Evolutionary conservation across 331 rosid genomes (phyloP), one percentile per base, ranked within the genome.

Genomic region (Arachis monticola): DNA sequence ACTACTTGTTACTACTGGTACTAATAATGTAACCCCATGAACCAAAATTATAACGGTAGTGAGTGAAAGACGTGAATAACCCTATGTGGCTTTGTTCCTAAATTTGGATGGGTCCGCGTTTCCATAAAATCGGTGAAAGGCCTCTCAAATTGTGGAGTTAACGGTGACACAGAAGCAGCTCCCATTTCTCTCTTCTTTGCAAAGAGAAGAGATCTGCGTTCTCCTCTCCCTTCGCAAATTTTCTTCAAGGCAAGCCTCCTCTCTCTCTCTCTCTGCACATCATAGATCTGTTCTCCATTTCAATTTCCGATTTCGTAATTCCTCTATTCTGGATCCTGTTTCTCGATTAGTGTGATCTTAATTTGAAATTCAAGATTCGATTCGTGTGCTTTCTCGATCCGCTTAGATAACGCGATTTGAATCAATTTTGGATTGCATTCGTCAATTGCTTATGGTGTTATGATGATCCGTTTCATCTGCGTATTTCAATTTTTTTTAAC

Each of bases 181-280:
- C 51, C 13, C 62, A 14, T 17, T 61, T 67, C 77, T 72, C 50
- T 72, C 50, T 67, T 77, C 75, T 78, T 61, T 35, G 30, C 80
- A 59, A 48, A 60, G 75, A 72, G 84, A 81, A 81, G 74, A 81
- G 85, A 76, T 71, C 3, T 51, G 77, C 46, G 53, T 41, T 0
- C 66, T 44, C 78, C 2, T 70, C 79, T 56, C 58, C 75, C 75
- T 14, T 60, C 66, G 7, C 74, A 6, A 74, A 57, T 68, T 27
- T 68, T 31, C 61, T 56, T 44, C 74, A 42, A 72, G 82, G 82
- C 17, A 68, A 62, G 41, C 8, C 31, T 13, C n/a, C 50, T 2
- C 8, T 53, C 47, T 44, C 7, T 69, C 35, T 55, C 45, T 56
- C 40, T 44, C 40, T 44, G 53, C 38, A 8, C 57, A 0, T 14